These are phyloP conservation scores for Comarum palustre DNA, from an alignment of 306 rosid species.

Conservation along the genomic window DNA sequence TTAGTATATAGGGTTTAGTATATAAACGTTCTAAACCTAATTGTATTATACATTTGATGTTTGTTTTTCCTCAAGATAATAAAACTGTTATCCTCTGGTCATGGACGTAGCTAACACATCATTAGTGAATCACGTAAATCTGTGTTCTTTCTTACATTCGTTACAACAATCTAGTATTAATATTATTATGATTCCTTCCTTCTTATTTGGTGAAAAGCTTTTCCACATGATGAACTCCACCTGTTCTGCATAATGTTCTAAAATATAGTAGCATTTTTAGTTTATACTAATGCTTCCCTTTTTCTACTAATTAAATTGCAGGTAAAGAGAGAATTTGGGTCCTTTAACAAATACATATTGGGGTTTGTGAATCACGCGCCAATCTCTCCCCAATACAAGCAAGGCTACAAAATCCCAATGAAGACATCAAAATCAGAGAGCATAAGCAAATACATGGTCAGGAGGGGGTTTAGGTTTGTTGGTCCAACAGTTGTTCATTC, in stretches of 20 bases:
- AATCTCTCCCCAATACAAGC: slow-evolving; percentile 76
- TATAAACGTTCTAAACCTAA: too few relatives aligned
- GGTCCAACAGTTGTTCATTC: slow-evolving; percentile 97
- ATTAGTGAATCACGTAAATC: too few relatives aligned
- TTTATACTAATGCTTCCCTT: neutral
- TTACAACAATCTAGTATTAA: too few relatives aligned
- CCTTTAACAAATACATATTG: slow-evolving; percentile 83
- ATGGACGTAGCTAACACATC: too few relatives aligned
- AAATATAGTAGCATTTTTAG: neutral
- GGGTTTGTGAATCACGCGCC: slow-evolving; percentile 86
- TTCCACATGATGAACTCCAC: slow-evolving; percentile 38
- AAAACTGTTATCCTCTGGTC: too few relatives aligned
- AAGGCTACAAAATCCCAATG: slow-evolving; percentile 85
- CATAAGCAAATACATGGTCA: slow-evolving; percentile 92
- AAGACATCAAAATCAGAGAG: slow-evolving; percentile 96
- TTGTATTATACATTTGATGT: too few relatives aligned
- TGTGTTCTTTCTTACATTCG: too few relatives aligned
- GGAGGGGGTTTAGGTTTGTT: slow-evolving; percentile 83
- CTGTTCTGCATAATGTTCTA: slow-evolving; percentile 12
- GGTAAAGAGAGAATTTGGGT: slow-evolving; percentile 73
- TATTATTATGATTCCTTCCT: slow-evolving; percentile 17
- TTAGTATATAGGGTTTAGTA: too few relatives aligned
- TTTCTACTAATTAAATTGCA: slow-evolving; percentile 23
- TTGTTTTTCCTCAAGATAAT: too few relatives aligned
- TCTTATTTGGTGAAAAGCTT: slow-evolving; percentile 29